Evolutionary conservation across 73 alveolate genomes (phyloP), one percentile per base, ranked within the genome.

Genomic region (Stentor coeruleus): DNA sequence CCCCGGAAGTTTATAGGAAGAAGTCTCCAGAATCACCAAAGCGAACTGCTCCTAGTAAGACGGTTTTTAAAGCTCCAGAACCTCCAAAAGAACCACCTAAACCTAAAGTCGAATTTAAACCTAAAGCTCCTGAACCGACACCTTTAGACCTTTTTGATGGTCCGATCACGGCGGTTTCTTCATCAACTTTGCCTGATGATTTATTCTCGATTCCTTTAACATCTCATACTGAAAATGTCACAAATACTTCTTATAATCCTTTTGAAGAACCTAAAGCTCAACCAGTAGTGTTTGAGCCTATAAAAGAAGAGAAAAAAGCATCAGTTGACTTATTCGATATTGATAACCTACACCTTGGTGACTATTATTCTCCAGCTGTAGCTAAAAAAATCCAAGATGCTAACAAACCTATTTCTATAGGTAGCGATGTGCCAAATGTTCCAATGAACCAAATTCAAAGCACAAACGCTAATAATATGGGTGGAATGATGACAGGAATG

Each of bases 121-220:
- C 37, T 20, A 31, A 66, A 31, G 40, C 79, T 20, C 1, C 79
- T 66, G 37, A 49, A 49, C 66, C 79, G n/a, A 66, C n/a, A 2
- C 79, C 79, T 66, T 31, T 66, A 11, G 79, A 66, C 79, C 39
- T 66, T 20, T 66, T 66, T 66, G 79, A 66, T 2, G 33, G 26
- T 20, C 79, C 79, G n/a, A 0, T 40, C n/a, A 31, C 15, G 40
- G 49, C 79, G 40, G 66, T 49, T 6, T 6, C 20, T n/a, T n/a
- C n/a, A 20, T 28, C 40, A 14, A 20, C 42, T 20, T 31, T 66
- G n/a, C 79, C 79, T 26, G 79, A 66, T 1, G 79, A 66, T 40
- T 66, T 66, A 40, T 66, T 66, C 33, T 20, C 79, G 2, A 66
- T 20, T 1, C 79, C 79, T 66, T 66, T 66, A 33, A 20, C 20